phyloP scores from a whole-genome alignment of 2,329 filamentous ascomycete species.

The Nemania sp. region DNA sequence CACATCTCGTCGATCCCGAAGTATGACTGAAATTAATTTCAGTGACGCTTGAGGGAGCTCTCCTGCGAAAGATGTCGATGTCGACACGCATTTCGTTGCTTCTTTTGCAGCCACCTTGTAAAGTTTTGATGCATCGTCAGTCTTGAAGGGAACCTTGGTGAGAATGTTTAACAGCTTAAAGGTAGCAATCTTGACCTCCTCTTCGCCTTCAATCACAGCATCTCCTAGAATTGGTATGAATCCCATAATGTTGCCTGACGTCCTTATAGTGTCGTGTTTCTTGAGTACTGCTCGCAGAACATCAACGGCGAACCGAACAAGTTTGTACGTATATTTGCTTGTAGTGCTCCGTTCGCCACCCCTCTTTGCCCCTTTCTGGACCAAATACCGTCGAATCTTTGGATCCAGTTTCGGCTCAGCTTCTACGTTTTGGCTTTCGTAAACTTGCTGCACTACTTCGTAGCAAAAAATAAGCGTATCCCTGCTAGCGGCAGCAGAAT shows the following conservation, averaged over 20 bases:
- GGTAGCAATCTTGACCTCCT: constrained; percentile 88
- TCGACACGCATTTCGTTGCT: constrained; percentile 78
- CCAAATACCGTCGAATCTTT: constrained; percentile 71
- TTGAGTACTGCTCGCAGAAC: constrained; percentile 82
- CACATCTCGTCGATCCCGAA: constrained; percentile 78
- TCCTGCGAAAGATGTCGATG: constrained; percentile 74
- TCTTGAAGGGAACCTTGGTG: constrained; percentile 78
- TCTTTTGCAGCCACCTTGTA: constrained; percentile 82
- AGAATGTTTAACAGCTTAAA: constrained; percentile 84
- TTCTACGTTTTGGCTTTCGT: constrained; percentile 62
- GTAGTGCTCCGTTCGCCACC: constrained; percentile 71
- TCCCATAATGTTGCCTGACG: constrained; percentile 75
- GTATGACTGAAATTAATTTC: constrained; percentile 82
- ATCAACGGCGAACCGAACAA: constrained; percentile 85
- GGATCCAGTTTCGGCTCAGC: constrained; percentile 61
- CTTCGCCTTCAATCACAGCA: constrained; percentile 78
- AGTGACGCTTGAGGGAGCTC: constrained; percentile 86
- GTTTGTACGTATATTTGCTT: constrained; percentile 82
- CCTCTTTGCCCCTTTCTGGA: constrained; percentile 79
- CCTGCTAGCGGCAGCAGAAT: constrained; percentile 74
- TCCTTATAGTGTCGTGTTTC: constrained; percentile 81
- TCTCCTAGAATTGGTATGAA: constrained; percentile 91
- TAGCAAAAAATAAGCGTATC: constrained; percentile 95
- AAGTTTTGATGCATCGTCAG: constrained; percentile 65
- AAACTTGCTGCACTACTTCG: constrained; percentile 86